phyloP scores from a whole-genome alignment of 345 rosid species.

The Tarenaya hassleriana region DNA sequence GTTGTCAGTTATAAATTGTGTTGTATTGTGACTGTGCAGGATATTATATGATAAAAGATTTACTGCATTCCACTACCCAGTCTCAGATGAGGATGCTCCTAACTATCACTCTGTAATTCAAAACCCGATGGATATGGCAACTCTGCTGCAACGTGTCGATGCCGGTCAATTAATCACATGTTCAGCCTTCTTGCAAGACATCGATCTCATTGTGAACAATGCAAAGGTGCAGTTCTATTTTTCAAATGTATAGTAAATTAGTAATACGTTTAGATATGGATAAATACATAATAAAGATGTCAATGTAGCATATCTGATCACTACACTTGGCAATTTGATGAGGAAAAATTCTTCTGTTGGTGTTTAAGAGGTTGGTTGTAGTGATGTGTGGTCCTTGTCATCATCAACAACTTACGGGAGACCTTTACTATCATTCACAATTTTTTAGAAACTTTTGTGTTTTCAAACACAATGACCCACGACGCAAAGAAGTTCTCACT shows the following conservation, averaged over 20 bases:
- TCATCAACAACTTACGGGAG: constrained; percentile 1
- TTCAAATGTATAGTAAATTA: background rate
- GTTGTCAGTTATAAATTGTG: constrained; percentile 11
- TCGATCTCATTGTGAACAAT: constrained; percentile 82
- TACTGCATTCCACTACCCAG: constrained; percentile 89
- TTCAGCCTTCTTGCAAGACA: constrained; percentile 75
- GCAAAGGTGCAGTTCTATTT: constrained; percentile 57
- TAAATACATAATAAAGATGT: background rate
- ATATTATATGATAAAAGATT: constrained; percentile 83
- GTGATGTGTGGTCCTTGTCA: background rate
- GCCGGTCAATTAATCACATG: constrained; percentile 81
- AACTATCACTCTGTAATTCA: constrained; percentile 80
- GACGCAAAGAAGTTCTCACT: background rate
- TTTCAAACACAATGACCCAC: background rate
- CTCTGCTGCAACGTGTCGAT: constrained; percentile 83
- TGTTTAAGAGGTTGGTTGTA: constrained; percentile 1
- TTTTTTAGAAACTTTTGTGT: too few species aligned
- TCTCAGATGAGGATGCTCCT: constrained; percentile 94
- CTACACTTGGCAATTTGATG: too few species aligned
- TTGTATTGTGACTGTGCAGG: constrained; percentile 37
- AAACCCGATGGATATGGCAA: constrained; percentile 93
- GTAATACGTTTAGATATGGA: constrained; percentile 2
- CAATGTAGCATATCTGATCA: background rate
- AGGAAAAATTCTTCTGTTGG: too few species aligned
- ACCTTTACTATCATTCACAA: too few species aligned